Conservation (phyloP, 2,329 filamentous ascomycete genomes). For the Coniochaeta prunicola region DNA sequence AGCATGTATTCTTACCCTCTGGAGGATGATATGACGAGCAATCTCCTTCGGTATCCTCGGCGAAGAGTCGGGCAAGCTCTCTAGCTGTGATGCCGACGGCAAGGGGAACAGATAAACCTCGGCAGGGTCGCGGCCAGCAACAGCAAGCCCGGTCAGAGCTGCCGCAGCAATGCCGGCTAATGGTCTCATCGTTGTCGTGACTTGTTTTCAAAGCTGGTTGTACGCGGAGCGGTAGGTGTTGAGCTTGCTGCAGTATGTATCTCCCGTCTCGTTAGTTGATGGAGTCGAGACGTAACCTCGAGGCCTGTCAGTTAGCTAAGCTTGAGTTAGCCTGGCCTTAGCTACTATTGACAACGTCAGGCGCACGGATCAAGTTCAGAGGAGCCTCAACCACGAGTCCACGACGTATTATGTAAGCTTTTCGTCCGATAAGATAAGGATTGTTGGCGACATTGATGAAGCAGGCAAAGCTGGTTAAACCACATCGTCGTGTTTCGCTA, state of each 20-base stretch:
- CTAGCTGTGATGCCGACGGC: constrained; percentile 17
- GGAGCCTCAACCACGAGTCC: background rate
- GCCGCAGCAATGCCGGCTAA: constrained; percentile 25
- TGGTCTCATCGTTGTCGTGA: constrained; percentile 32
- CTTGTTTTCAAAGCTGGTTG: background rate
- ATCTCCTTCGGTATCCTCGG: constrained; percentile 43
- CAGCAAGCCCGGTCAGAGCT: background rate
- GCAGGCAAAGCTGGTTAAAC: background rate
- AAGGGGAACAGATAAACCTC: constrained; percentile 45
- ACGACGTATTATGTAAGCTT: background rate
- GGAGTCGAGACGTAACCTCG: background rate
- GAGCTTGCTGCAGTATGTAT: background rate
- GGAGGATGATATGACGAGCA: constrained; percentile 51
- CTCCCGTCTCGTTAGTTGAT: background rate
- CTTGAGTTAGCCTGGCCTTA: background rate
- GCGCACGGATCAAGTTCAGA: background rate
- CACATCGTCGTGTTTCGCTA: background rate
- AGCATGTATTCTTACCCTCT: constrained; percentile 35
- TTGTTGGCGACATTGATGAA: background rate
- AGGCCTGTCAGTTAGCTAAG: background rate
- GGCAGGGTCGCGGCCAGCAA: constrained; percentile 30
- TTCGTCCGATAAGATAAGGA: background rate
- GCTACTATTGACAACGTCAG: background rate
- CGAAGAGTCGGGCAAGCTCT: constrained; percentile 20
- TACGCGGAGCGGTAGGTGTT: background rate